Conservation (phyloP, 2,329 filamentous ascomycete species). For the Fonsecaea monophora region DNA sequence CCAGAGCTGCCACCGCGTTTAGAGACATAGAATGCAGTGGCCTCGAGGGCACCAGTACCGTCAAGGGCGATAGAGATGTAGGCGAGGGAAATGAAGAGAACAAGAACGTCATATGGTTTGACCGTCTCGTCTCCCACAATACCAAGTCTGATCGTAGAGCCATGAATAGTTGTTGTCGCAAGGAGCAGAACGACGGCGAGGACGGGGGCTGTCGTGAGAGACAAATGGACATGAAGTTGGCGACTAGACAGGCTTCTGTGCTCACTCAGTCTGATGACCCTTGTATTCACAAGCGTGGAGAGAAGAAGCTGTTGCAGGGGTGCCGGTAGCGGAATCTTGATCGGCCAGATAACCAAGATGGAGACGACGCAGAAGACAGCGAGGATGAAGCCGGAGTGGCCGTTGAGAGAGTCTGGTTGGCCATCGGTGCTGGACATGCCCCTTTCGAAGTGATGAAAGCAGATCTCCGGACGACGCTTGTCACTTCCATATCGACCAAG, state of each 20-base stretch:
- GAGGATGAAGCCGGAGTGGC: conserved; percentile 39
- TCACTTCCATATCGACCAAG: background rate
- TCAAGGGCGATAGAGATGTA: conserved; percentile 41
- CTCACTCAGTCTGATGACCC: conserved; percentile 30
- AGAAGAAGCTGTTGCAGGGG: conserved; percentile 28
- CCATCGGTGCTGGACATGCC: conserved; percentile 26
- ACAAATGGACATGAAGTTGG: conserved; percentile 34
- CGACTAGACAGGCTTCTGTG: conserved; percentile 20
- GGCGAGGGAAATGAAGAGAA: conserved; percentile 41
- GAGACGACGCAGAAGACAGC: conserved; percentile 40
- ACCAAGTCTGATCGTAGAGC: conserved; percentile 39
- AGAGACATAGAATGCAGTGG: conserved; percentile 39
- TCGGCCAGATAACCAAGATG: conserved; percentile 38
- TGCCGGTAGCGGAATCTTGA: conserved; percentile 33
- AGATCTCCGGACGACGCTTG: background rate
- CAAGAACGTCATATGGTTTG: conserved; percentile 41
- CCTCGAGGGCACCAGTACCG: conserved; percentile 39
- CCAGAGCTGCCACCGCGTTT: conserved; percentile 40
- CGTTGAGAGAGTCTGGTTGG: conserved; percentile 38
- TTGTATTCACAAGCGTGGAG: conserved; percentile 7
- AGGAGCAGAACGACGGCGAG: conserved; percentile 39
- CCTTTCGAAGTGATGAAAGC: background rate
- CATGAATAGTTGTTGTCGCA: conserved; percentile 40
- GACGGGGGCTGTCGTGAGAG: conserved; percentile 38
- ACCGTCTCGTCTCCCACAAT: conserved; percentile 39